Evolutionary conservation across 352 stramenopile genomes (phyloP).

Genomic region (Peronosclerospora sorghi): DNA sequence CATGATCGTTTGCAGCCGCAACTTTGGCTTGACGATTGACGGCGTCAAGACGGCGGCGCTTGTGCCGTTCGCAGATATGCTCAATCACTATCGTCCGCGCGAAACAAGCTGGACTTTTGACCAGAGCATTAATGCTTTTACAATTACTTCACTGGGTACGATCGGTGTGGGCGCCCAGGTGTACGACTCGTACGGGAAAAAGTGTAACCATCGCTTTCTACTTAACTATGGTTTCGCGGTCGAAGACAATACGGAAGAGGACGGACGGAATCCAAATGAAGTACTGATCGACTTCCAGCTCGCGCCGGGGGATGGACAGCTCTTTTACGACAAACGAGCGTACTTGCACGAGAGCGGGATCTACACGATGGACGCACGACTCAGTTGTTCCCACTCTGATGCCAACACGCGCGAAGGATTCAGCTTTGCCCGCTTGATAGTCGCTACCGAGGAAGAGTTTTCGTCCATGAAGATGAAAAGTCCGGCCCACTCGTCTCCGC

Average conservation of each 20-base stretch:
- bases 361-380: conserved; percentile 77
- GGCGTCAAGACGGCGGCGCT: conserved; percentile 94
- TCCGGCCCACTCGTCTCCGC: conserved; percentile 61
- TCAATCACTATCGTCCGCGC: conserved; percentile 98
- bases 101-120: conserved; percentile 94
- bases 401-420: conserved; percentile 79
- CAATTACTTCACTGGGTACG: conserved; percentile 80
- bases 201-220: conserved; percentile 99
- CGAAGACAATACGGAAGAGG: conserved; percentile 96
- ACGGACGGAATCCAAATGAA: conserved; percentile 98
- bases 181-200: conserved; percentile 99
- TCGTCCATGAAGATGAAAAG: conserved; percentile 72
- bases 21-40: conserved; percentile 98
- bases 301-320: conserved; percentile 39
- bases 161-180: conserved; percentile 87
- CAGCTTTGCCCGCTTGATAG: conserved; percentile 77
- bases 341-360: conserved; percentile 82
- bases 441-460: conserved; percentile 78
- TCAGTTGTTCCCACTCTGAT: conserved; percentile 79
- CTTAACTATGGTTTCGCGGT: conserved; percentile 99
- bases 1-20: conserved; percentile 98
- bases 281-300: conserved; percentile 85
- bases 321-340: conserved; percentile 78
- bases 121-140: conserved; percentile 75
- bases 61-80: conserved; percentile 98